Evolutionary conservation across 306 rosid species (phyloP).

Genomic region (Dryas octopetala): DNA sequence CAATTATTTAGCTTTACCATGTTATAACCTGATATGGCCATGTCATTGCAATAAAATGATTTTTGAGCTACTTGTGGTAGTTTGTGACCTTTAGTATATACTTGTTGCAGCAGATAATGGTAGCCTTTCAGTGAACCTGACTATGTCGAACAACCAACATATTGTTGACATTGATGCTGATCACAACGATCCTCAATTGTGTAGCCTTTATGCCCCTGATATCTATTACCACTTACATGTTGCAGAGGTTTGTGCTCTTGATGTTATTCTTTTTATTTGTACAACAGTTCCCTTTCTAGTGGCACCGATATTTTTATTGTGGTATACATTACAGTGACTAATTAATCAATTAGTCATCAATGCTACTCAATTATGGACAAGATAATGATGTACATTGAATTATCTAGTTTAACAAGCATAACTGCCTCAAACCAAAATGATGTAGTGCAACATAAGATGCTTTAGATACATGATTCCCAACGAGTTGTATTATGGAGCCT

Average conservation of each 20-base stretch:
- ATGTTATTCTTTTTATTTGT: slow-evolving; percentile 7
- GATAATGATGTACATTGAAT: neutral
- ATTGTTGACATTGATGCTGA: slow-evolving; percentile 63
- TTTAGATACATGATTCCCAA: neutral
- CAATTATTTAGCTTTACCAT: neutral
- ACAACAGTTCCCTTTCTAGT: slow-evolving; percentile 7
- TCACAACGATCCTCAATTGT: slow-evolving; percentile 60
- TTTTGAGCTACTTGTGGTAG: neutral
- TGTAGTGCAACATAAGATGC: neutral
- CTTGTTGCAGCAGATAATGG: slow-evolving; percentile 39
- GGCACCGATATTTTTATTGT: neutral
- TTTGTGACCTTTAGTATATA: slow-evolving; percentile 9
- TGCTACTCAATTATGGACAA: neutral
- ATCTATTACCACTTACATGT: slow-evolving; percentile 64
- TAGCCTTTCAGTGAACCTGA: slow-evolving; percentile 27
- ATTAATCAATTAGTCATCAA: neutral
- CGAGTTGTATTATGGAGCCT: neutral
- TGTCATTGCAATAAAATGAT: neutral
- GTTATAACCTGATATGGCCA: neutral
- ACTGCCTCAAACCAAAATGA: neutral
- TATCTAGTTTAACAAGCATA: neutral
- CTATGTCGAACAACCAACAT: slow-evolving; percentile 37
- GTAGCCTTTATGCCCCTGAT: slow-evolving; percentile 71
- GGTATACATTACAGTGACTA: neutral
- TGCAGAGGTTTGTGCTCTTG: slow-evolving; percentile 63